Base-by-base conservation (phyloP, 805 yeast genomes). In the Clavispora carvajalis region DNA sequence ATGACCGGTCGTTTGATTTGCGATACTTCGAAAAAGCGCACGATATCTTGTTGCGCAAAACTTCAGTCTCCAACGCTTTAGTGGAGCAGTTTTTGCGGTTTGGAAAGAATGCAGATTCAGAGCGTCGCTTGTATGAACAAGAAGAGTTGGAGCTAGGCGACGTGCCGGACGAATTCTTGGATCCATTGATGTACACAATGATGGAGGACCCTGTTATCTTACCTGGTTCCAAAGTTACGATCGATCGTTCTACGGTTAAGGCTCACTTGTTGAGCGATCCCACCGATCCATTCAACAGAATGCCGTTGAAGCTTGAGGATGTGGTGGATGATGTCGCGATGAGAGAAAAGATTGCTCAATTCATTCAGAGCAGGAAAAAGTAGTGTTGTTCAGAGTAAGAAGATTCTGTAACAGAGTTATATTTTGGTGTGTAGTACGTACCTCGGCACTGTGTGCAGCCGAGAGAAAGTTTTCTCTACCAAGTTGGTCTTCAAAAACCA, bases 151-250 rank as follows among this genome's bases (percentile, higher is more conserved):
- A 88, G 57, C 71, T 87, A 51, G 97, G 95, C 19, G 99, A 93
- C 39, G 76, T 86, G 13, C 99, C 99, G 0, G 99, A 93, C 58
- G 98, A 93, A 60, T 93, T 82, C 58, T 75, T 93, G 52, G 99
- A 93, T 68, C 99, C 99, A 11, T 76, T 93, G 53, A 91, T 93
- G 98, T 93, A 73, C 61, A 86, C 96, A 1, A 59, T 93, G 36
- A 93, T 93, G 99, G 85, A 81, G 51, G 95, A 93, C 59, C 99
- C 99, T 0, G 99, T 93, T 4, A 82, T 76, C n/a, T 72, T 93
- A 52, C 99, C 99, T 7, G 72, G 85, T 7, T 87, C 96, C 1
- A 83, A 79, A 48, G 78, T 90, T 15, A 79, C 81, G 36, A 87
- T 93, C 52, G 99, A 93, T 60, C 72, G 95, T 57, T 76, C 93